Base-by-base conservation (phyloP, 1,139 yeast genomes). In the Taphrina pruni region DNA sequence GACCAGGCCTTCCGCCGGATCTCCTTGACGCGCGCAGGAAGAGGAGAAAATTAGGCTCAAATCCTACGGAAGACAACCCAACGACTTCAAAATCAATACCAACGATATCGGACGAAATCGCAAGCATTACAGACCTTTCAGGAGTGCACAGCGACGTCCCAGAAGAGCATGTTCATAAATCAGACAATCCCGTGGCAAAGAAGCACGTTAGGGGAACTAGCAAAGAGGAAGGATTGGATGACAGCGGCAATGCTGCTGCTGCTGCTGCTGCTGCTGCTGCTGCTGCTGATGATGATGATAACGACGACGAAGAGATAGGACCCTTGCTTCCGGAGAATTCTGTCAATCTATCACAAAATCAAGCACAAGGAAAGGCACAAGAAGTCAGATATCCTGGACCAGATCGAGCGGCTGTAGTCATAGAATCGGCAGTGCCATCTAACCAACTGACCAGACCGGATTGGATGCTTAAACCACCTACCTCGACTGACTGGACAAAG, bases 391-490 rank as follows among this genome's bases (percentile, higher is more conserved):
- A 26, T 26, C 32, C 32, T 26, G 32, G 32, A 26, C 32, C 32
- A 26, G 32, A 26, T 26, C 32, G 32, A 26, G 32, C 32, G 4
- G 32, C 32, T 26, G 32, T 26, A 26, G 32, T 26, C 32, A 26
- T 26, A 26, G 4, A 26, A 2, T 26, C 32, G 32, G 32, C 32
- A 4, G 32, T 26, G 32, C 32, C 32, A 26, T 26, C 32, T 26
- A 4, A 26, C 32, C 32, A 26, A 26, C 4, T 26, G 32, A 26
- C 32, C 32, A 54, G 52, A 41, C 43, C 60, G 6, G 73, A 72
- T 32, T 73, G 75, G 75, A 73, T 73, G 75, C 60, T 70, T 14
- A 64, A 69, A 26, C 75, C 75, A 20, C 75, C 75, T 2, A 41
- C 70, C 5, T 56, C 64, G 39, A 52, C 57, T 48, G 72, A 72